phyloP scores from a whole-genome alignment of 768 basidiomycete species.

The Mrakia gelida region DNA sequence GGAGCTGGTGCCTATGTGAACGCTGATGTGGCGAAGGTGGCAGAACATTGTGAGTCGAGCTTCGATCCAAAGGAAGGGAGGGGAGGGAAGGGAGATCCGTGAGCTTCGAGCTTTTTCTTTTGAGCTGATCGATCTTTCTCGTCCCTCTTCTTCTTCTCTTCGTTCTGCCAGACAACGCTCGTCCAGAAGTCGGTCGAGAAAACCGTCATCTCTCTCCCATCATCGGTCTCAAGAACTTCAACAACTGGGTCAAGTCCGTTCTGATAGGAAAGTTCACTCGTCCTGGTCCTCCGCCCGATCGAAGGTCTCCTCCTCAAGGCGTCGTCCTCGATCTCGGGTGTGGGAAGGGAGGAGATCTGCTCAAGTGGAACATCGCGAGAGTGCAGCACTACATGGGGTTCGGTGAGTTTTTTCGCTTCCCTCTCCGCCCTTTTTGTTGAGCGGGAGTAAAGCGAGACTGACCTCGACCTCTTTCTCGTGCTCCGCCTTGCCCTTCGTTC shows the following conservation, averaged over 20 bases:
- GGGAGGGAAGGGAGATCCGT: background rate
- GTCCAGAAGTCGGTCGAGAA: slow-evolving; percentile 83
- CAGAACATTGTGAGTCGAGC: slow-evolving; percentile 39
- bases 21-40: slow-evolving; percentile 38
- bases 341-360: slow-evolving; percentile 97
- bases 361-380: slow-evolving; percentile 86
- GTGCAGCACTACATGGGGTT: slow-evolving; percentile 74
- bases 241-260: slow-evolving; percentile 99
- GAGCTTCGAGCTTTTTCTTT: background rate
- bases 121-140: too few species aligned
- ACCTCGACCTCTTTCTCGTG: slow-evolving; percentile 11
- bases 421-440: too few species aligned
- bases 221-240: slow-evolving; percentile 93
- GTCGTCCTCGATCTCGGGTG: slow-evolving; percentile 94
- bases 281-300: slow-evolving; percentile 53
- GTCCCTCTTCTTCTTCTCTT: too few species aligned
- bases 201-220: slow-evolving; percentile 86
- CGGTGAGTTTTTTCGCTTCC: slow-evolving; percentile 51
- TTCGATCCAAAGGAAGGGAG: background rate
- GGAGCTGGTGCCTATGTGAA: slow-evolving; percentile 35
- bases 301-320: slow-evolving; percentile 47
- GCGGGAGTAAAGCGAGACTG: background rate
- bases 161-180: slow-evolving; percentile 66
- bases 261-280: slow-evolving; percentile 85
- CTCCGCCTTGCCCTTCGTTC: background rate